Percentiles rank a stretch among this genome's conserved stretches.
Conservation (phyloP, 1,284 basidiomycete species). For the Xerocomus cyaneibrunnescens region DNA sequence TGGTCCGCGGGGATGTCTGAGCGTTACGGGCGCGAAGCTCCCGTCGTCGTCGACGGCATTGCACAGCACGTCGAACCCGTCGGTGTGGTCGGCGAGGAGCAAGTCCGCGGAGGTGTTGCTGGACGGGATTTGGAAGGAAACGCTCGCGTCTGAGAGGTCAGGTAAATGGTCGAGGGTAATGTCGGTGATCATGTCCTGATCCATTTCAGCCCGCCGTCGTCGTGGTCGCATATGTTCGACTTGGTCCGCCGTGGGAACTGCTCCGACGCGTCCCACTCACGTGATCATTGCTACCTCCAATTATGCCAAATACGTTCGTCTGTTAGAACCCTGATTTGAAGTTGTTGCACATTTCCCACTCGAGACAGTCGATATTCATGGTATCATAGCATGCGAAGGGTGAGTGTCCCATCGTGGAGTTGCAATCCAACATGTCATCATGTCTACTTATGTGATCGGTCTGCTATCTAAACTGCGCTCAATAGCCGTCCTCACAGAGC, state of each 20-base stretch:
- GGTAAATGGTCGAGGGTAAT: slow-evolving; percentile 50
- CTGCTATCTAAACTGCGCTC: slow-evolving; percentile 7
- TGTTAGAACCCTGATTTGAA: no score
- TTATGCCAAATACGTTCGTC: not conserved
- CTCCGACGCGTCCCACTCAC: slow-evolving; percentile 29
- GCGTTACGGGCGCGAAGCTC: slow-evolving; percentile 34
- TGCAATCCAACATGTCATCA: slow-evolving; percentile 12
- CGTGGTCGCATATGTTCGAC: slow-evolving; percentile 10
- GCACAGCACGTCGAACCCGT: slow-evolving; percentile 41
- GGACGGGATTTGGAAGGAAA: slow-evolving; percentile 54
- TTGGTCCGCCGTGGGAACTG: slow-evolving; percentile 24
- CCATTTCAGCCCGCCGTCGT: slow-evolving; percentile 12
- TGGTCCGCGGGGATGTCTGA: slow-evolving; percentile 24
- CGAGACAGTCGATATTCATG: not conserved
- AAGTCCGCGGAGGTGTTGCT: slow-evolving; percentile 37
- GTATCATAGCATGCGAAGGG: not conserved
- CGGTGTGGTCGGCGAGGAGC: slow-evolving; percentile 40
- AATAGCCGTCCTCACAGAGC: not conserved
- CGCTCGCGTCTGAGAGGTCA: slow-evolving; percentile 44
- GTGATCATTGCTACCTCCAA: slow-evolving; percentile 17
- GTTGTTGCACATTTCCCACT: not conserved
- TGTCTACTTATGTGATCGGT: slow-evolving; percentile 11
- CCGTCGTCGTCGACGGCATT: slow-evolving; percentile 32
- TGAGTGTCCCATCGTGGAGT: slow-evolving; percentile 4
- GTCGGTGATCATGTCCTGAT: slow-evolving; percentile 34